A percentile compares a stretch with the other conserved stretches of the same genome.
These are phyloP conservation scores for Ceratobasidium sp. DNA, from an alignment of 1,284 basidiomycete genomes.

Conservation along the genomic window DNA sequence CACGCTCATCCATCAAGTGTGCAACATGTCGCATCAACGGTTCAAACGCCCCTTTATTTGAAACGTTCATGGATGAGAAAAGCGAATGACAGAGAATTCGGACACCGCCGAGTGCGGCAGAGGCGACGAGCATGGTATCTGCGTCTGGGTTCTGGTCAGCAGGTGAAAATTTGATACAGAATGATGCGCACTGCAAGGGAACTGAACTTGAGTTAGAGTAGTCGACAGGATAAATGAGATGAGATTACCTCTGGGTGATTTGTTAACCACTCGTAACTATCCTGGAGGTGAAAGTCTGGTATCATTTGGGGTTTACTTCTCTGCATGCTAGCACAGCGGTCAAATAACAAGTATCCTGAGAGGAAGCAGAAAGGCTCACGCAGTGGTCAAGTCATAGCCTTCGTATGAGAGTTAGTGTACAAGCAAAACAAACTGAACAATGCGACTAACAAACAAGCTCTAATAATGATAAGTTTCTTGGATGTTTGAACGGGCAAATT, in stretches of 20 bases:
- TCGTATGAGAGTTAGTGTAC: neutral
- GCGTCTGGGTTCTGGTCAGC: slow-evolving; percentile 18
- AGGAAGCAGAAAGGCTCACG: neutral
- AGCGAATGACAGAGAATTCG: slow-evolving; percentile 36
- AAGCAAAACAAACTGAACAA: neutral
- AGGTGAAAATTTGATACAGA: neutral
- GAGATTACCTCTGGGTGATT: slow-evolving; percentile 24
- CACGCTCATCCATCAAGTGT: slow-evolving; percentile 18
- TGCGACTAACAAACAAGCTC: slow-evolving; percentile 35
- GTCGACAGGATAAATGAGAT: neutral
- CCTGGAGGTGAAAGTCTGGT: slow-evolving; percentile 18
- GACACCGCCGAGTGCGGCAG: slow-evolving; percentile 9
- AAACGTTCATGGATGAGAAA: slow-evolving; percentile 30
- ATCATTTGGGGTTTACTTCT: slow-evolving; percentile 38
- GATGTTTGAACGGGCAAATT: neutral
- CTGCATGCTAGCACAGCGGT: slow-evolving; percentile 1
- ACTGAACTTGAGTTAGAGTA: neutral
- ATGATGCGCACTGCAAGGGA: slow-evolving; percentile 23
- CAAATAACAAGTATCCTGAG: neutral
- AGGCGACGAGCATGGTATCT: slow-evolving; percentile 24
- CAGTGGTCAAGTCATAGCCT: slow-evolving; percentile 39
- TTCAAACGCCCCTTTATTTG: slow-evolving; percentile 30
- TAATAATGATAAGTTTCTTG: neutral
- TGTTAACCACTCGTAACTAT: slow-evolving; percentile 14
- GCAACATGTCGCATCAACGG: slow-evolving; percentile 30